Conservation (phyloP, 148 eudicot species). For the Persicaria tinctoria region DNA sequence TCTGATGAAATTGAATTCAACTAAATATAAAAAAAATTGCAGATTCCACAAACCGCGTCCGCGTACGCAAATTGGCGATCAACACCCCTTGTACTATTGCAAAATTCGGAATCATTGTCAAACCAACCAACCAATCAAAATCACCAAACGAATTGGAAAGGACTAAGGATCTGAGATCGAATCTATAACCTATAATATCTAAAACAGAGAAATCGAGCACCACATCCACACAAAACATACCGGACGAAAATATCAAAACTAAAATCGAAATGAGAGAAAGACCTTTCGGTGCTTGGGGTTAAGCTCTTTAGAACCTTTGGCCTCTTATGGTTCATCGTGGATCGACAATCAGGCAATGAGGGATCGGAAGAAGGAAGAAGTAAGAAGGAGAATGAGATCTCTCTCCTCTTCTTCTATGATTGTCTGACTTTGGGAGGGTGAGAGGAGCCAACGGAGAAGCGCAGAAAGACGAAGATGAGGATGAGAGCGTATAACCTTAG, state of each 20-base stretch:
- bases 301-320: constrained; percentile 82
- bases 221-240: neutral
- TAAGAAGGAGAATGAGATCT: constrained; percentile 7
- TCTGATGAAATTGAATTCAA: neutral
- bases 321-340: constrained; percentile 79
- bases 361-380: neutral
- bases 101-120: neutral
- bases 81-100: neutral
- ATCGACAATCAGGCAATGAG: neutral
- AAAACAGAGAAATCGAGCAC: neutral
- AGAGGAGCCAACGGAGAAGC: too few relatives aligned
- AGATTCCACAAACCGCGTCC: neutral
- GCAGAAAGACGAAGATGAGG: too few relatives aligned
- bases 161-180: neutral
- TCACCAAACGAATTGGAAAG: neutral
- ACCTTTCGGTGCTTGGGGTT: constrained; percentile 91
- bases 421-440: constrained; percentile 2
- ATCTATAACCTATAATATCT: neutral
- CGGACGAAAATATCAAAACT: neutral
- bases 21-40: neutral
- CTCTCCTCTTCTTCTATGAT: neutral
- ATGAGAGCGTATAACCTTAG: too few relatives aligned
- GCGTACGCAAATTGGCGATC: neutral
- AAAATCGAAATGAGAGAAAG: neutral
- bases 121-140: neutral